A percentile compares a stretch with the other conserved stretches of the same genome.
Conservation (phyloP, 352 stramenopile species). For the Phytophthora boehmeriae region DNA sequence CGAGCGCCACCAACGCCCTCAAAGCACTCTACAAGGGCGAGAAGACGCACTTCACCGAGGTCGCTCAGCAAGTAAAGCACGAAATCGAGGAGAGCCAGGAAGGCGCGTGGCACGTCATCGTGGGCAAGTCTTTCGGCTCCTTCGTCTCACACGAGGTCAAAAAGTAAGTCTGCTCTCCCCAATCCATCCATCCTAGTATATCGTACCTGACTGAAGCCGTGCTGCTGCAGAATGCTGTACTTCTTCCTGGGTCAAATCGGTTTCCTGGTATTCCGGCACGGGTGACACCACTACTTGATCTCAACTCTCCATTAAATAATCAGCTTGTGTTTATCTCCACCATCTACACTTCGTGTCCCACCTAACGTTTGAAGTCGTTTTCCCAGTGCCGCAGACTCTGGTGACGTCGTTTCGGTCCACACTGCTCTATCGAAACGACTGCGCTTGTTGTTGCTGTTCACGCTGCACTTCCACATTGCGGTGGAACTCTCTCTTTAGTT, state of each 20-base stretch:
- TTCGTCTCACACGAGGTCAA: slow-evolving; percentile 88
- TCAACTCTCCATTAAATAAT: slow-evolving; percentile 43
- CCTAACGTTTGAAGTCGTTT: slow-evolving; percentile 12
- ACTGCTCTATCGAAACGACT: slow-evolving; percentile 18
- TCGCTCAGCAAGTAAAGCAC: slow-evolving; percentile 82
- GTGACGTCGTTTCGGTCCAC: not conserved
- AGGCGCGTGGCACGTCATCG: slow-evolving; percentile 84
- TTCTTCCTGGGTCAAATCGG: slow-evolving; percentile 84
- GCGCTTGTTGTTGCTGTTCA: slow-evolving; percentile 30
- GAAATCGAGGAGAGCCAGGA: slow-evolving; percentile 71
- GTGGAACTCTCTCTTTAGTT: slow-evolving; percentile 49
- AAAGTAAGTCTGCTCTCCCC: slow-evolving; percentile 57
- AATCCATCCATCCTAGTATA: slow-evolving; percentile 2
- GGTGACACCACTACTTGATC: slow-evolving; percentile 33
- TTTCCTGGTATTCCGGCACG: slow-evolving; percentile 79
- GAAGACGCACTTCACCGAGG: slow-evolving; percentile 83
- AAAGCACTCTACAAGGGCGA: slow-evolving; percentile 87
- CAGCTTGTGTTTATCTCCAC: slow-evolving; percentile 19
- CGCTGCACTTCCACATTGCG: slow-evolving; percentile 35
- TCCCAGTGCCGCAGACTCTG: slow-evolving; percentile 9
- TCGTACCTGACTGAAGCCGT: slow-evolving; percentile 10
- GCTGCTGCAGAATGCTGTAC: slow-evolving; percentile 69
- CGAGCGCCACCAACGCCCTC: slow-evolving; percentile 78
- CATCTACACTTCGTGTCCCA: slow-evolving; percentile 2
- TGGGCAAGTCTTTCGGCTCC: slow-evolving; percentile 86